Evolutionary conservation across 169 alveolate species (phyloP).

Genomic region (Babesia microti): DNA sequence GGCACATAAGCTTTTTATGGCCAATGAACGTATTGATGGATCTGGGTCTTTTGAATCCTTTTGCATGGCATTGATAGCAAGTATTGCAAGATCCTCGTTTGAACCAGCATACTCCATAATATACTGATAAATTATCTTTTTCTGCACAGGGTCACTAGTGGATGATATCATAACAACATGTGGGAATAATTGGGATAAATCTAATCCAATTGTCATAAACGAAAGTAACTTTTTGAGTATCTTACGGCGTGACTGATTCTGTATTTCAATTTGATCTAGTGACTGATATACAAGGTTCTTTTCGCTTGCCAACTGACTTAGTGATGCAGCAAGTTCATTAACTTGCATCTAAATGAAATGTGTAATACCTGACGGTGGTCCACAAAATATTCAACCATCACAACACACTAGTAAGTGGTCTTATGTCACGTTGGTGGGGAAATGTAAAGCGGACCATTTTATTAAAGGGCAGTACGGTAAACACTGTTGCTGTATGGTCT

Average conservation of each 20-base stretch:
- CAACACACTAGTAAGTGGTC: not conserved
- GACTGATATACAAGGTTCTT: slow-evolving; percentile 8
- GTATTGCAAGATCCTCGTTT: slow-evolving; percentile 88
- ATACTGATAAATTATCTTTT: slow-evolving; percentile 94
- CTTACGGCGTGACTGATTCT: slow-evolving; percentile 22
- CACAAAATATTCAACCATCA: no score
- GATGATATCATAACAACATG: slow-evolving; percentile 93
- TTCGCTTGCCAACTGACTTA: slow-evolving; percentile 38
- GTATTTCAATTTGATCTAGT: not conserved
- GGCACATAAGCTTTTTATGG: slow-evolving; percentile 89
- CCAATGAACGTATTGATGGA: slow-evolving; percentile 94
- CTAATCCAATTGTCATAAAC: slow-evolving; percentile 85
- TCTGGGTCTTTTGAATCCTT: slow-evolving; percentile 90
- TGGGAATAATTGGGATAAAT: slow-evolving; percentile 89
- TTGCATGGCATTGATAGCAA: slow-evolving; percentile 93
- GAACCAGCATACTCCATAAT: slow-evolving; percentile 83
- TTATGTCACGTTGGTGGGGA: slow-evolving; percentile 21
- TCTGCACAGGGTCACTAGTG: slow-evolving; percentile 94
- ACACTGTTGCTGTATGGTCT: slow-evolving; percentile 39
- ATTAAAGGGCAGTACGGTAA: slow-evolving; percentile 43
- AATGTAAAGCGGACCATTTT: slow-evolving; percentile 33
- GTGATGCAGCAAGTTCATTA: slow-evolving; percentile 31
- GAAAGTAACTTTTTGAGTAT: slow-evolving; percentile 78
- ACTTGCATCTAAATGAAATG: slow-evolving; percentile 33
- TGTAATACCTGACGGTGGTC: slow-evolving; percentile 4